phyloP scores from a whole-genome alignment of 202 grass and related monocot genomes.

The Digitaria exilis region DNA sequence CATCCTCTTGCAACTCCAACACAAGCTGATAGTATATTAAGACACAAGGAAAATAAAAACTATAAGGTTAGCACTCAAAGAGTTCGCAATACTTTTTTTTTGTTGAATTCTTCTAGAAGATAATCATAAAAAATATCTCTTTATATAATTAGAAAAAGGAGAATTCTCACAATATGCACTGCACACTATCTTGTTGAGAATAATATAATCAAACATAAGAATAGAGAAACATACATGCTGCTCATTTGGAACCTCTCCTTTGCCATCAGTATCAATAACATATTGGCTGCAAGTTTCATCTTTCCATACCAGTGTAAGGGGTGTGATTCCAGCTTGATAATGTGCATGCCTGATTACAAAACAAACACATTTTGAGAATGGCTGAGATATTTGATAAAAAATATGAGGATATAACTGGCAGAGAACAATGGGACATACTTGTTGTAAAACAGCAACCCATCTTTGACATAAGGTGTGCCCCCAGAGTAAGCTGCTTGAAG shows the following conservation, averaged over 20 bases:
- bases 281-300: constrained; percentile 80
- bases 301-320: constrained; percentile 86
- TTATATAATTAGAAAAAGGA: neutral
- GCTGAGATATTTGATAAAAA: neutral
- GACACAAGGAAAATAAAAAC: constrained; percentile 27
- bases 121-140: neutral
- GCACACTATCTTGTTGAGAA: neutral
- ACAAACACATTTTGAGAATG: neutral
- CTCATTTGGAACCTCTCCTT: constrained; percentile 76
- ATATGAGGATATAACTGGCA: constrained; percentile 7
- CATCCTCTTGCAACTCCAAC: constrained; percentile 91
- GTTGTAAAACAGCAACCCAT: constrained; percentile 91
- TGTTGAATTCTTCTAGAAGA: too few relatives aligned
- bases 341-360: constrained; percentile 75
- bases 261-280: constrained; percentile 85
- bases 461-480: constrained; percentile 71
- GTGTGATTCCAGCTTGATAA: constrained; percentile 90
- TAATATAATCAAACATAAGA: neutral
- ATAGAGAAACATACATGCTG: constrained; percentile 60
- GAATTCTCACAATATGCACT: neutral
- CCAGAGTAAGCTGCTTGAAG: constrained; percentile 86
- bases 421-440: constrained; percentile 61
- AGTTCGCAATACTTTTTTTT: neutral
- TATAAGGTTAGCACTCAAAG: neutral
- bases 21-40: constrained; percentile 66